Base-by-base conservation (phyloP, 1,284 basidiomycete genomes). In the Cutaneotrichosporon sp. region DNA sequence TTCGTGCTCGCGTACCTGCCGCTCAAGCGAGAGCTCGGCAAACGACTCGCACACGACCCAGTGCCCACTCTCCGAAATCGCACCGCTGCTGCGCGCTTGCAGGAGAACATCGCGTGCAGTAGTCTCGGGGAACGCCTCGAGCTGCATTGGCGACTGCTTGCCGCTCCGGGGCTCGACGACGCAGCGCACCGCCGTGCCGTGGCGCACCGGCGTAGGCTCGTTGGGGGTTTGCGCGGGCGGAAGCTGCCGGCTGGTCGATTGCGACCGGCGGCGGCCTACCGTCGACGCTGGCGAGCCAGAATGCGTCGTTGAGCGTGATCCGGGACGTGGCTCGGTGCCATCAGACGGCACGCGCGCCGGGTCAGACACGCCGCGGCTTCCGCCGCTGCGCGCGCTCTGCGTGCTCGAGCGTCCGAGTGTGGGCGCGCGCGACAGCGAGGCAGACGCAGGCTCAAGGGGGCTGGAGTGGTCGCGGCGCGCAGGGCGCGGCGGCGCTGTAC, bases 1-100 rank as follows among this genome's bases (percentile, higher is more conserved):
- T 70, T 96, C 91, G 66, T 85, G 94, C 65, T 83, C 83, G 54
- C 91, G 78, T 43, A 94, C 78, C 10, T 90, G 90, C 3, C 91
- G 85, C 71, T 96, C 90, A 38, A 57, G 38, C 14, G 67, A 68
- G 26, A 70, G 53, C 44, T 75, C 73, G 10, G 66, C 67, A 53
- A 73, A 75, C 2, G 66, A 42, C 56, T 76, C 74, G 44, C 52
- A 66, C 12, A 76, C 54, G 9, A 70, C 69, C 69, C 73, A 75
- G 42, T 57, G 60, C 26, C 26, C 26, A 39, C 56, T 56, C 38
- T 56, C 34, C 36, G 40, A 1, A 63, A 66, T 4, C 47, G 51
- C 7, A 64, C 62, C 18, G 46, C 51, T 8, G 42, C 46, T 30
- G n/a, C 33, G 30, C 21, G 21, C 44, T 17, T 22, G 20, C 15